Evolutionary conservation across 345 rosid genomes (phyloP), one percentile per base, ranked within the genome.

Genomic region (Citrus unshiu): DNA sequence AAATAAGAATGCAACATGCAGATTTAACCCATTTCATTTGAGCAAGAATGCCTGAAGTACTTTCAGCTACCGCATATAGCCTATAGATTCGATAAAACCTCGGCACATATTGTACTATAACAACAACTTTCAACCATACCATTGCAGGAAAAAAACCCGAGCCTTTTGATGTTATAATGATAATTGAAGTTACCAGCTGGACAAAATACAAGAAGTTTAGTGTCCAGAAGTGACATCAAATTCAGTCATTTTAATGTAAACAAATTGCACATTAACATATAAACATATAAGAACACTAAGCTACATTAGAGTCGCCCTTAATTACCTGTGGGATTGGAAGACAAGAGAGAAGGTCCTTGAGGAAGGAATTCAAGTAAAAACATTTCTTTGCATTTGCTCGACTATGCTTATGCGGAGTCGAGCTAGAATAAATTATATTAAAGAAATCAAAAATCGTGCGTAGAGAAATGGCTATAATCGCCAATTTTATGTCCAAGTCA

Each of bases 351-450:
- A n/a, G 37, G 66, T 56, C 66, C 97, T 30, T 97, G 92, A 73
- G 97, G 93, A 40, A 94, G 86, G 29, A 95, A 95, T 64, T 95
- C 94, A 29, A 94, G 91, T 72, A 91, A 94, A 62, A 54, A 54
- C 18, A 54, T 54, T 16, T 54, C 22, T 22, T 18, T 54, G 58
- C 58, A 57, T 57, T 21, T 57, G 24, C 24, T 18, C 98, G 97
- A 77, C 92, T 94, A 43, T 80, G 90, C 34, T 91, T 93, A 84
- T 91, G 95, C 29, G 90, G 86, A 71, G 92, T 87, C 18, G 18
- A 46, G 14, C 18, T 46, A 14, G 54, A 32, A 92, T 94, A 81
- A 89, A 92, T 70, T 6, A 92, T 79, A 70, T 94, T 91, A 77
- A 92, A 92, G 70, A 94, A 73, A 79, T 92, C 98, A 0, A 95